Evolutionary conservation across 176 grass and related monocot genomes (phyloP), one percentile per base, ranked within the genome.

Genomic region (Triticum urartu): DNA sequence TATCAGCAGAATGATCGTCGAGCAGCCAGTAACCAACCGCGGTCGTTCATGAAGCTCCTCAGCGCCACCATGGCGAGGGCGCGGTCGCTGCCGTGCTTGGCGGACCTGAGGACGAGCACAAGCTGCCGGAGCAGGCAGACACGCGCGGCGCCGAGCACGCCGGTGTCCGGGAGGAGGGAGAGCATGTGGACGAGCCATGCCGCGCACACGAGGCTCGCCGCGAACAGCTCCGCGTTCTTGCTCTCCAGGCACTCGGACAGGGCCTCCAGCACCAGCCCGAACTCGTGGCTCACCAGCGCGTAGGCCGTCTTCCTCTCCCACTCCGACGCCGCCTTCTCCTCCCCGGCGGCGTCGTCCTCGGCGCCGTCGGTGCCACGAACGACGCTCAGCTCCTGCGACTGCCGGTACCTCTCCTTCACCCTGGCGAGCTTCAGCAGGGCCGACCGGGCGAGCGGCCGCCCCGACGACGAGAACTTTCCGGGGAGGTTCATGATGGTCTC

Each of bases 21-120:
- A 10, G 1, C 25, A 35, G 1, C 6, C 12, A 15, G 3, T 21
- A 34, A 77, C 80, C 0, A 24, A 94, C 92, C 89, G 4, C 77
- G 81, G 74, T 94, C 87, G 76, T 92, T 91, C 92, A 94, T 92
- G 86, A 90, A 94, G 68, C 85, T 94, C 86, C 92, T 86, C 4
- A 90, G 40, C 22, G 92, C 92, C 1, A 94, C 84, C 92, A 94
- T 92, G 32, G 92, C 88, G 77, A 92, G 87, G 42, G 80, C 90
- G 60, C 85, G 80, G 22, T 94, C 92, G 81, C 88, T 91, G 84
- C 85, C 83, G 77, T 94, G 89, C 82, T 89, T 90, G 17, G 87
- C 90, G 13, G 90, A 94, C 48, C 90, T 75, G 78, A 94, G 81
- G 39, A 92, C 86, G 75, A 83, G n/a, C 33, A 94, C 88, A 40